Conservation (phyloP, 1,284 basidiomycete species). For the Entoloma clypeatum region DNA sequence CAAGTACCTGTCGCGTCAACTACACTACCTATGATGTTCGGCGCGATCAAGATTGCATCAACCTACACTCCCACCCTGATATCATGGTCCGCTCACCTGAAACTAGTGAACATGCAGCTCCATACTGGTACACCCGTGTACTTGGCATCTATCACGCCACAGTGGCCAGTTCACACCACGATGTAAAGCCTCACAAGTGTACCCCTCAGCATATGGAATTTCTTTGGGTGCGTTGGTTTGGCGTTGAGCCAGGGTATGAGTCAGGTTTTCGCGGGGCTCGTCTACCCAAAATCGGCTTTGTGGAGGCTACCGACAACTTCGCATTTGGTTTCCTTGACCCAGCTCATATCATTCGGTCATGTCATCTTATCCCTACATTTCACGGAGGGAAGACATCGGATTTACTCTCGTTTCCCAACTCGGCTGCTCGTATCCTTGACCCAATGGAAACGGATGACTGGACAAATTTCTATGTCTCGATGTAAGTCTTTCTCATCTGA, state of each 20-base stretch:
- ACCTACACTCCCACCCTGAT: conserved; percentile 21
- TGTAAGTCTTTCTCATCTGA: conserved; percentile 21
- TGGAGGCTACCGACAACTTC: conserved; percentile 17
- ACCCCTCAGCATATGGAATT: conserved; percentile 27
- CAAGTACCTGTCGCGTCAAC: conserved; percentile 20
- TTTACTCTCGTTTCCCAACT: conserved; percentile 13
- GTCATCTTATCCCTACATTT: conserved; percentile 33
- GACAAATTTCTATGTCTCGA: conserved; percentile 28
- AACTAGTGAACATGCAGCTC: conserved; percentile 1
- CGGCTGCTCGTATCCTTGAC: conserved; percentile 1
- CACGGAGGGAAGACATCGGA: conserved; percentile 18
- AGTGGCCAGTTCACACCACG: conserved; percentile 12
- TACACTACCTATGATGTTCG: conserved; percentile 33
- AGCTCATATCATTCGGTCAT: too few species aligned
- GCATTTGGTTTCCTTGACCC: conserved; percentile 36
- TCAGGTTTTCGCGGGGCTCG: conserved; percentile 17
- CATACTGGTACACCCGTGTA: conserved; percentile 17
- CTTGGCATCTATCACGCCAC: conserved; percentile 21
- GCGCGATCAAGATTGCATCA: conserved; percentile 27
- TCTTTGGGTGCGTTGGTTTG: conserved; percentile 34
- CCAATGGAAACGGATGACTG: conserved; percentile 23
- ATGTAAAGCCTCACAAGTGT: conserved; percentile 1
- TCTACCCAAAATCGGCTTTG: conserved; percentile 29
- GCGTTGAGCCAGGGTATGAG: conserved; percentile 13
- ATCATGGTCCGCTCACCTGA: conserved; percentile 24